These are phyloP conservation scores for Naegleria fowleri DNA, from an alignment of 208 protist genomes.

Conservation along the genomic window DNA sequence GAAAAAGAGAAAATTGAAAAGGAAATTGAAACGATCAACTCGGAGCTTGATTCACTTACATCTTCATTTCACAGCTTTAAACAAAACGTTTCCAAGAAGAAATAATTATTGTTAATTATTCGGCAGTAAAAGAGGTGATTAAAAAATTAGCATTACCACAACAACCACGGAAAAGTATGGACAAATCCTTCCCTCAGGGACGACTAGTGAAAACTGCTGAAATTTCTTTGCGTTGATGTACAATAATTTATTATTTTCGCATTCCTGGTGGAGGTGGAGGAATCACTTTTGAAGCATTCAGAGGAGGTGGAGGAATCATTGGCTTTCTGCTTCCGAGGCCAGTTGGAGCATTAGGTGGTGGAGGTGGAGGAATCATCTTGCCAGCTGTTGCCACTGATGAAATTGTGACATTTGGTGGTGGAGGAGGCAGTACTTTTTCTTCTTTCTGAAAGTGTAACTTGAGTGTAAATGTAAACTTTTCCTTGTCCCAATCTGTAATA, in stretches of 20 bases:
- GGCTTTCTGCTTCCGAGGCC: neutral
- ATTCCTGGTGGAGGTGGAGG: neutral
- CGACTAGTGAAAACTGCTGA: no score
- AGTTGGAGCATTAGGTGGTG: neutral
- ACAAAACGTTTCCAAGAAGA: neutral
- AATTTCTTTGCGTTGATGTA: no score
- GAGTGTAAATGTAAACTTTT: neutral
- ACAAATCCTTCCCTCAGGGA: no score
- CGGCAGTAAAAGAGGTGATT: no score
- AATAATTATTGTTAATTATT: no score
- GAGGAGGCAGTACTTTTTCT: neutral
- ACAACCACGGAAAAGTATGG: no score
- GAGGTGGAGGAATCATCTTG: neutral
- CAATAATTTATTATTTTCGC: neutral
- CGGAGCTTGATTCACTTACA: neutral
- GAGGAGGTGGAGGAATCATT: neutral
- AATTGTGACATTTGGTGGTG: neutral
- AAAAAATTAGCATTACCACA: no score
- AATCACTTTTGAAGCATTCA: neutral
- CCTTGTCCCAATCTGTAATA: neutral
- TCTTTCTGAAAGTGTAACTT: slow-evolving; percentile 18
- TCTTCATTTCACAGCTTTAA: neutral
- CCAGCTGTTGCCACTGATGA: neutral
- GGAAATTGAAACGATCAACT: neutral
- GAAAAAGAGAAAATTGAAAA: neutral